phyloP scores from a whole-genome alignment of 345 rosid species.

The Citrus sp. region DNA sequence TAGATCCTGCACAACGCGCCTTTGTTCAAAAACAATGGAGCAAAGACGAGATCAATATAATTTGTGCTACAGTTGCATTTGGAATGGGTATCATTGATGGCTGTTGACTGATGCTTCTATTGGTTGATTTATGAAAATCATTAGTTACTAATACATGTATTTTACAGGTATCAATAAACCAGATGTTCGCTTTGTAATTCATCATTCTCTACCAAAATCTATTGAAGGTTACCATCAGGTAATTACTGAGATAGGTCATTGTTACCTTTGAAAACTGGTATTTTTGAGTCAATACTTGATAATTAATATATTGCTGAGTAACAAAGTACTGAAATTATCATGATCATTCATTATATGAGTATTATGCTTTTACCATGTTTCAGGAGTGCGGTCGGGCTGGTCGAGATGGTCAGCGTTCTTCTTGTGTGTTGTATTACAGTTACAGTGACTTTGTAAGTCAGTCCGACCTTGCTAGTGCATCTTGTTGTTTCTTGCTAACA shows the following conservation, averaged over 20 bases:
- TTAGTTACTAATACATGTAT: conserved; percentile 13
- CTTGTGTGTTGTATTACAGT: conserved; percentile 88
- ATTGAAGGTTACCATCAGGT: conserved; percentile 99
- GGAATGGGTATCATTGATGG: conserved; percentile 81
- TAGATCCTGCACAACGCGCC: conserved; percentile 79
- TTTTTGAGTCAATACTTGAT: background rate
- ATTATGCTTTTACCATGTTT: conserved; percentile 14
- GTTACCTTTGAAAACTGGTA: background rate
- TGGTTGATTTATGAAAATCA: conserved; percentile 15
- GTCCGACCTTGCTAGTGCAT: conserved; percentile 4
- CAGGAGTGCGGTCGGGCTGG: conserved; percentile 99
- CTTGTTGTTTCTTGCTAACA: conserved; percentile 11
- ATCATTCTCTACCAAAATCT: conserved; percentile 97
- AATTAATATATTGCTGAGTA: background rate
- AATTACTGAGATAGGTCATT: conserved; percentile 4
- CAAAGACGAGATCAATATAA: conserved; percentile 94
- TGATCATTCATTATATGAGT: background rate
- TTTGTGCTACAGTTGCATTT: conserved; percentile 97
- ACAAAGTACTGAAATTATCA: background rate
- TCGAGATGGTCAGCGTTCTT: conserved; percentile 89
- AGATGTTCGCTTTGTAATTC: conserved; percentile 98
- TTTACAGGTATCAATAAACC: conserved; percentile 97
- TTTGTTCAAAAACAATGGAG: conserved; percentile 94
- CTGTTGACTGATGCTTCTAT: conserved; percentile 16
- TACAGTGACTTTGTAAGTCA: conserved; percentile 92